Evolutionary conservation across 2,329 filamentous ascomycete species (phyloP).

Genomic region (Stachybotrys elegans): DNA sequence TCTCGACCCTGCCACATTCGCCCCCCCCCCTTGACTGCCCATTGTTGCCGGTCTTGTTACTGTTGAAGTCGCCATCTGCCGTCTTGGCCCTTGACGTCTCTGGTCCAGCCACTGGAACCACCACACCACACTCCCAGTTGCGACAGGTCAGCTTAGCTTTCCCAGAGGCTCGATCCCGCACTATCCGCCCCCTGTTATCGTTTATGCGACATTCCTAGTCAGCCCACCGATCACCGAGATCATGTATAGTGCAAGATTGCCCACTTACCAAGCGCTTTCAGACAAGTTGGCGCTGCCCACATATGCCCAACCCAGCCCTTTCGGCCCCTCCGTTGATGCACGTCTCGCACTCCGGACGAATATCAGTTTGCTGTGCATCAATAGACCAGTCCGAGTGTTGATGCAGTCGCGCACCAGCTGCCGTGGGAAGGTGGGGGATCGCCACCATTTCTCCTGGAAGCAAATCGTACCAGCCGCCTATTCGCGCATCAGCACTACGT

Average conservation of each 20-base stretch:
- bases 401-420: slow-evolving; percentile 69
- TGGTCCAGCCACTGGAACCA: slow-evolving; percentile 53
- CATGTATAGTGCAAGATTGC: background rate
- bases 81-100: slow-evolving; percentile 7
- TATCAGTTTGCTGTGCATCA: slow-evolving; percentile 85
- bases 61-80: slow-evolving; percentile 12
- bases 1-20: too few relatives aligned
- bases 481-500: slow-evolving; percentile 21
- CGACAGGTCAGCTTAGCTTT: slow-evolving; percentile 72
- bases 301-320: slow-evolving; percentile 65
- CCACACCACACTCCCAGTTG: slow-evolving; percentile 94
- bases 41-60: slow-evolving; percentile 11
- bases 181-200: slow-evolving; percentile 64
- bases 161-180: slow-evolving; percentile 62
- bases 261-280: slow-evolving; percentile 82
- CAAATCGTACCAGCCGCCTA: slow-evolving; percentile 79
- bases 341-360: slow-evolving; percentile 34
- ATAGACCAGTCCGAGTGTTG: slow-evolving; percentile 62
- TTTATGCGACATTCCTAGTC: background rate
- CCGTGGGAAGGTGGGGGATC: slow-evolving; percentile 63
- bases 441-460: slow-evolving; percentile 68
- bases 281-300: slow-evolving; percentile 89
- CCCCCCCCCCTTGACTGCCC: slow-evolving; percentile 12
- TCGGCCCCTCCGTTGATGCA: slow-evolving; percentile 11
- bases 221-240: background rate